Evolutionary conservation across 306 rosid species (phyloP).

Genomic region (Cucurbita ficifolia): DNA sequence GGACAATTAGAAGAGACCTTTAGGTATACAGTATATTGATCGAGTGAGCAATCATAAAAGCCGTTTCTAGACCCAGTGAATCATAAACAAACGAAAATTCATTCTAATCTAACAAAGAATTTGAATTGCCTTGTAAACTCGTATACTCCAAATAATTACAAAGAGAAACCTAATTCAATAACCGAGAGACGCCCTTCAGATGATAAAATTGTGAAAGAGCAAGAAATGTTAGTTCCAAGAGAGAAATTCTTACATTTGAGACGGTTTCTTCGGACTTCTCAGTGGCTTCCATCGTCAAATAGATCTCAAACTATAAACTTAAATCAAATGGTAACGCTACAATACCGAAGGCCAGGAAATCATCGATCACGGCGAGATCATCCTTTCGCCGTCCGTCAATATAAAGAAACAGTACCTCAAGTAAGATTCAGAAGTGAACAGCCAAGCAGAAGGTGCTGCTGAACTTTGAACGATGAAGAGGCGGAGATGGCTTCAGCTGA

Average conservation of each 20-base stretch:
- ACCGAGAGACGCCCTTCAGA: neutral
- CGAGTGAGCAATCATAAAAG: neutral
- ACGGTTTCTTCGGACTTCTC: conserved; percentile 24
- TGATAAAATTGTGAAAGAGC: neutral
- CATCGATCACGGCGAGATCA: neutral
- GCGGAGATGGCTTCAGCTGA: neutral
- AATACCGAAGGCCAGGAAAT: neutral
- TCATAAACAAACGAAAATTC: neutral
- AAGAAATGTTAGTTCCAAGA: neutral
- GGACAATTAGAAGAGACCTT: neutral
- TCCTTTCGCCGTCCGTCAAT: neutral
- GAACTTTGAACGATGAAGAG: neutral
- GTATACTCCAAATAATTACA: neutral
- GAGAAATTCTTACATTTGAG: conserved; percentile 16
- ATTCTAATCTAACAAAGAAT: neutral
- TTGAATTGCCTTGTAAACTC: neutral
- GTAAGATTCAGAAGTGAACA: neutral
- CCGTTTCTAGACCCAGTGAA: neutral
- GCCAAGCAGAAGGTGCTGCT: neutral
- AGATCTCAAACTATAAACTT: neutral
- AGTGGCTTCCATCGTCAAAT: conserved; percentile 25
- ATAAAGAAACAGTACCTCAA: neutral
- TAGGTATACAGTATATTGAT: neutral
- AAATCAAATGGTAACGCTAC: neutral
- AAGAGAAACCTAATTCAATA: conserved; percentile 3